These are phyloP conservation scores for Stereum hirsutum DNA, from an alignment of 1,284 basidiomycete species.

Conservation along the genomic window DNA sequence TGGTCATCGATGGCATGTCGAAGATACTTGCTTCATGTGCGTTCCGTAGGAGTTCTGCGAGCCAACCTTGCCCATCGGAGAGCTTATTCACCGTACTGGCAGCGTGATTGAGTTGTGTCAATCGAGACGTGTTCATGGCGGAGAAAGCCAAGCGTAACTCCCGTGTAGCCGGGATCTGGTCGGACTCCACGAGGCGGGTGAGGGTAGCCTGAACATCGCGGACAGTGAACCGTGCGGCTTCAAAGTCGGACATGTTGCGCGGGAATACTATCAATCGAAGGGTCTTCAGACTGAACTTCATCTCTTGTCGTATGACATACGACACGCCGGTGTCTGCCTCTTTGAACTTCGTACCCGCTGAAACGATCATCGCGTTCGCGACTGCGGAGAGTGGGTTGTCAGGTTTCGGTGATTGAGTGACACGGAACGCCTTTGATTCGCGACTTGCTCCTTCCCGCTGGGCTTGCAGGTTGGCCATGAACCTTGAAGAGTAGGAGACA, in stretches of 20 bases:
- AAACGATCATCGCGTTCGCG: constrained; percentile 74
- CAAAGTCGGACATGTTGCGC: constrained; percentile 62
- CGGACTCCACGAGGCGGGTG: constrained; percentile 47
- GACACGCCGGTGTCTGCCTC: constrained; percentile 51
- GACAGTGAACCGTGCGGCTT: constrained; percentile 65
- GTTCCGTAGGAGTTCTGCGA: constrained; percentile 42
- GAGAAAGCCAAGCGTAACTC: constrained; percentile 63
- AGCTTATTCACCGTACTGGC: constrained; percentile 27
- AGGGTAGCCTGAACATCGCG: constrained; percentile 58
- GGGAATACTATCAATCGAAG: constrained; percentile 68
- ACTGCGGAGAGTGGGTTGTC: constrained; percentile 75
- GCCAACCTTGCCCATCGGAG: constrained; percentile 42
- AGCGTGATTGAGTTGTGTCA: constrained; percentile 45
- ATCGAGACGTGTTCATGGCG: constrained; percentile 65
- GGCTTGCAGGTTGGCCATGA: constrained; percentile 59
- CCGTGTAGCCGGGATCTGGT: constrained; percentile 39
- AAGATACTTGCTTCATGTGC: constrained; percentile 65
- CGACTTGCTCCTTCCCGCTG: constrained; percentile 69
- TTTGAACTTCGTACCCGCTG: constrained; percentile 57
- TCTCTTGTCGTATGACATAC: constrained; percentile 59
- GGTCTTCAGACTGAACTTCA: constrained; percentile 55
- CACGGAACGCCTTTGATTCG: constrained; percentile 64
- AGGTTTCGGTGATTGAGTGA: constrained; percentile 54
- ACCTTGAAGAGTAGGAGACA: constrained; percentile 63
- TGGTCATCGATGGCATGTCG: constrained; percentile 69